These are phyloP conservation scores for Cyphellophora europaea DNA, from an alignment of 2,329 filamentous ascomycete genomes.

Conservation along the genomic window DNA sequence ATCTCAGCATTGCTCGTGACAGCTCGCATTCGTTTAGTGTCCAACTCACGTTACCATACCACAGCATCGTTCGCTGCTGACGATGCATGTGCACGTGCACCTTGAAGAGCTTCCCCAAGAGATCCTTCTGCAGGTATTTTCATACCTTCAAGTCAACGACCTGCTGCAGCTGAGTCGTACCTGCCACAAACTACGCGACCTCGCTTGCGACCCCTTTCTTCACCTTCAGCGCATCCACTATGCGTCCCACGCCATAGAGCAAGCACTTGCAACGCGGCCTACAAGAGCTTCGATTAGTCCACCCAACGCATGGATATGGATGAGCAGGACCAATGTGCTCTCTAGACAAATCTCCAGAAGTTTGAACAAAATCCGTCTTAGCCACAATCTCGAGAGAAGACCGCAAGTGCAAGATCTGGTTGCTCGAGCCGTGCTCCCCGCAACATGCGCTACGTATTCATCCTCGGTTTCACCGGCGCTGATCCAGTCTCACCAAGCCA, in stretches of 20 bases:
- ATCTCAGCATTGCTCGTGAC: background rate
- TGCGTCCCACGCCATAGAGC: constrained; percentile 45
- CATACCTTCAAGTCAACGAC: constrained; percentile 37
- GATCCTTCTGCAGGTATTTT: constrained; percentile 34
- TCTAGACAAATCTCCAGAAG: constrained; percentile 55
- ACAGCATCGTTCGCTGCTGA: background rate
- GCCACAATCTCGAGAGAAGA: constrained; percentile 50
- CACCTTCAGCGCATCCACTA: constrained; percentile 53
- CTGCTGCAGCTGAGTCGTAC: constrained; percentile 33
- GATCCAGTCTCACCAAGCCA: constrained; percentile 15
- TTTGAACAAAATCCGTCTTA: constrained; percentile 56
- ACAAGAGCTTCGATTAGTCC: constrained; percentile 54
- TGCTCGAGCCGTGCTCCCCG: constrained; percentile 54
- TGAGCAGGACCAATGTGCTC: constrained; percentile 56
- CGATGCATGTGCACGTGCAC: constrained; percentile 3
- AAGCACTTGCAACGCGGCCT: constrained; percentile 46
- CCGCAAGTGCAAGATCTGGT: constrained; percentile 54
- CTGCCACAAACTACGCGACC: constrained; percentile 51
- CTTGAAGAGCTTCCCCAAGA: constrained; percentile 29
- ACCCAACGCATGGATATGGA: constrained; percentile 55
- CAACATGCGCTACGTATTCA: constrained; percentile 41
- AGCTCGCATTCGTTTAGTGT: too few species aligned
- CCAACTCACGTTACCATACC: too few species aligned
- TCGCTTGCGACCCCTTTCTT: constrained; percentile 57
- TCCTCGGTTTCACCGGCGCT: constrained; percentile 16